phyloP scores from a whole-genome alignment of 2,329 filamentous ascomycete genomes.

The Zymoseptoria passerinii region DNA sequence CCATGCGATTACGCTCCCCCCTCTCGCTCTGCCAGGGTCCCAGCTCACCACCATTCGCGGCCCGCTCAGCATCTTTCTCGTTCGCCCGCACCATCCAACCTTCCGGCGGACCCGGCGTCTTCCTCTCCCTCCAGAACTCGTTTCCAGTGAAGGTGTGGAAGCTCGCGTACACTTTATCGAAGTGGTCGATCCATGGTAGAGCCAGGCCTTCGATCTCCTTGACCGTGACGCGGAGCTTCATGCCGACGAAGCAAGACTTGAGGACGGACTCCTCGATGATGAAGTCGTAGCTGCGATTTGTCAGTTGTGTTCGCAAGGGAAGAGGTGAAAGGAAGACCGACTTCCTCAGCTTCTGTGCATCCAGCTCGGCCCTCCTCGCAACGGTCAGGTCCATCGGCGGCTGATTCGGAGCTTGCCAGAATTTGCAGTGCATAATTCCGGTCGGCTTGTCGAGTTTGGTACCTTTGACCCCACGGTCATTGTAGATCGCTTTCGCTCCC shows the following conservation, averaged over 20 bases:
- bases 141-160: conserved; percentile 40
- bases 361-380: conserved; percentile 6
- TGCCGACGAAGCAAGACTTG: conserved; percentile 51
- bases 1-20: not conserved
- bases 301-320: not conserved
- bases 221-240: conserved; percentile 37
- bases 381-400: conserved; percentile 19
- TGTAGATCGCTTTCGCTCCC: conserved; percentile 43
- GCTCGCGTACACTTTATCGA: conserved; percentile 33
- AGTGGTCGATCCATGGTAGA: conserved; percentile 31
- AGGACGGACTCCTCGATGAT: conserved; percentile 59
- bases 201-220: conserved; percentile 22
- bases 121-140: conserved; percentile 31
- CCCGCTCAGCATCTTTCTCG: conserved; percentile 6
- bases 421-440: conserved; percentile 46
- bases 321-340: not conserved
- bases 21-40: not conserved
- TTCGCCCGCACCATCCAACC: conserved; percentile 19
- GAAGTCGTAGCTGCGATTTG: conserved; percentile 38
- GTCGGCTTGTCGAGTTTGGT: conserved; percentile 41
- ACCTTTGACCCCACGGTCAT: conserved; percentile 27
- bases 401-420: conserved; percentile 38
- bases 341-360: conserved; percentile 7
- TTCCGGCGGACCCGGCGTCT: conserved; percentile 23
- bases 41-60: not conserved